phyloP scores from a whole-genome alignment of 768 basidiomycete species.

The Podaxis rugospora region DNA sequence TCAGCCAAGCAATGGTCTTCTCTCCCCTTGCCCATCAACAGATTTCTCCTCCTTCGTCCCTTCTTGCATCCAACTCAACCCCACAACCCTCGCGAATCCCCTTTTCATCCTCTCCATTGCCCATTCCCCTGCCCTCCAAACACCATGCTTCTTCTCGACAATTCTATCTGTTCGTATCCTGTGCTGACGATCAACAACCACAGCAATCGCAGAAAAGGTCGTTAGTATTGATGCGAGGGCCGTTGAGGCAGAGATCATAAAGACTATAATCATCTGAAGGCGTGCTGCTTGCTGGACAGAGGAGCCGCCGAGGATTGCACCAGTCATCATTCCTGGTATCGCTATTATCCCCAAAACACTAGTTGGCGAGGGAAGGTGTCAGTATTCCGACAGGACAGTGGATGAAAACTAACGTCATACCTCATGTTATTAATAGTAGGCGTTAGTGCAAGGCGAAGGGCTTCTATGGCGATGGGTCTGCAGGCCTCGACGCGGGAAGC shows the following conservation, averaged over 20 bases:
- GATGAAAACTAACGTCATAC: conserved; percentile 26
- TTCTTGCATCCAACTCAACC: neutral
- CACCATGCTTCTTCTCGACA: conserved; percentile 22
- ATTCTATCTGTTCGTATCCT: conserved; percentile 64
- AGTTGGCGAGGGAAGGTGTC: neutral
- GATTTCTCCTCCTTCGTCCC: neutral
- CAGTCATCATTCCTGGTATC: conserved; percentile 92
- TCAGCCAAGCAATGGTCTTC: neutral
- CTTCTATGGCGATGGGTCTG: conserved; percentile 71
- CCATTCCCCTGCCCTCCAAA: conserved; percentile 11
- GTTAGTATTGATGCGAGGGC: conserved; percentile 66
- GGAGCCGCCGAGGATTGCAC: conserved; percentile 83
- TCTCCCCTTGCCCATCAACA: neutral
- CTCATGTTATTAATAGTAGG: conserved; percentile 88
- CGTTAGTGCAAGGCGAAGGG: conserved; percentile 72
- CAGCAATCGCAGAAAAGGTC: conserved; percentile 52
- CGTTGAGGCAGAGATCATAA: conserved; percentile 82
- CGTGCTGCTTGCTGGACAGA: conserved; percentile 82
- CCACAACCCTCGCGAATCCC: neutral
- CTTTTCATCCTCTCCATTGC: neutral
- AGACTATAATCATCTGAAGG: conserved; percentile 92
- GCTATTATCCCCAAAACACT: conserved; percentile 74
- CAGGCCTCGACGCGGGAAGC: conserved; percentile 83
- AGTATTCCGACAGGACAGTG: neutral
- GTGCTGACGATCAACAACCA: conserved; percentile 67